Evolutionary conservation across 1,139 yeast species (phyloP).

Genomic region (Meyerozyma sp.): DNA sequence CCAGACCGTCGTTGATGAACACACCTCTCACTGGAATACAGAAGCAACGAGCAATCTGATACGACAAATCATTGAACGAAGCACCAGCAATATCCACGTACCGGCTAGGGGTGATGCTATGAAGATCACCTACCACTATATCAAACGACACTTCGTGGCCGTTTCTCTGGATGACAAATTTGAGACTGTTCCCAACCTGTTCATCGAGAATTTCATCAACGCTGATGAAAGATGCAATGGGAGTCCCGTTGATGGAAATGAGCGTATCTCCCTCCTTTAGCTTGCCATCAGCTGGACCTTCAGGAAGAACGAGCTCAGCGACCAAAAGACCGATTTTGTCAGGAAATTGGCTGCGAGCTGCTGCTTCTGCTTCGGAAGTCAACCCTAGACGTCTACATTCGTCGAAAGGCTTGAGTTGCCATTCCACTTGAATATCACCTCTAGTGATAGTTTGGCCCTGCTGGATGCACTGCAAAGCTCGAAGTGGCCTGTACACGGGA

Average conservation of each 20-base stretch:
- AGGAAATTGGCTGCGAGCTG: constrained; percentile 67
- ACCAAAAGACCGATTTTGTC: constrained; percentile 76
- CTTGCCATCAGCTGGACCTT: constrained; percentile 76
- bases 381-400: constrained; percentile 87
- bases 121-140: constrained; percentile 68
- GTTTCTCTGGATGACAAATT: constrained; percentile 63
- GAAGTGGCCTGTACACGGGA: constrained; percentile 75
- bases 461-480: constrained; percentile 78
- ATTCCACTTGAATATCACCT: constrained; percentile 82
- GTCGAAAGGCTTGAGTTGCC: constrained; percentile 83
- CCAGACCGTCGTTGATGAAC: constrained; percentile 70
- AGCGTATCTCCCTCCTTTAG: constrained; percentile 85
- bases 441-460: constrained; percentile 52
- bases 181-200: constrained; percentile 56
- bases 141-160: constrained; percentile 51
- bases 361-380: constrained; percentile 66
- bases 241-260: constrained; percentile 62
- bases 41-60: constrained; percentile 81
- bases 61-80: constrained; percentile 75
- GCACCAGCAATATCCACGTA: constrained; percentile 86
- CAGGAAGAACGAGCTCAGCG: constrained; percentile 78
- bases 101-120: constrained; percentile 74
- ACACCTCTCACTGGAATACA: constrained; percentile 85
- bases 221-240: constrained; percentile 65
- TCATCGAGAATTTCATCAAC: constrained; percentile 84